Evolutionary conservation across 148 eudicot genomes (phyloP).

Genomic region (Simmondsia chinensis): DNA sequence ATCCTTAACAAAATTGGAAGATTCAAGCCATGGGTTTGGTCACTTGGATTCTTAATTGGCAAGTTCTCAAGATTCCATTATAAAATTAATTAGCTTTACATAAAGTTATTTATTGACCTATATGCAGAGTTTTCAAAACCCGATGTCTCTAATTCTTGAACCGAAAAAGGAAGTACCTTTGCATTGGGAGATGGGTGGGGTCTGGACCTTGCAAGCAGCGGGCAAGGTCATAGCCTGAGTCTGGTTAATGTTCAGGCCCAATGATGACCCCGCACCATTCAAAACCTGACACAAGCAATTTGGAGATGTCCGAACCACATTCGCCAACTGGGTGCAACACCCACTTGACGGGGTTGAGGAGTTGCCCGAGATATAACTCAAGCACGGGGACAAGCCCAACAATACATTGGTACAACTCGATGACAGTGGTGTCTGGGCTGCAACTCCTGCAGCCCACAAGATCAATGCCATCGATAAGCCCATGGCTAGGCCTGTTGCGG

Average conservation of each 20-base stretch:
- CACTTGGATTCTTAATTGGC: no score
- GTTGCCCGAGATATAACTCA: conserved; percentile 29
- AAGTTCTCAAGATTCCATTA: no score
- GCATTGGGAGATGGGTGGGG: conserved; percentile 20
- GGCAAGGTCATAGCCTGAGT: conserved; percentile 29
- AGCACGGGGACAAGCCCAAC: conserved; percentile 29
- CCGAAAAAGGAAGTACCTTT: no score
- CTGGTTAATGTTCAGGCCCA: conserved; percentile 26
- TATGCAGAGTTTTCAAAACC: no score
- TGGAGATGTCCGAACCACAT: conserved; percentile 14
- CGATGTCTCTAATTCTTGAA: no score
- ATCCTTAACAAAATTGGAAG: no score
- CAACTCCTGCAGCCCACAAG: not conserved
- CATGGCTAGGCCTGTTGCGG: not conserved
- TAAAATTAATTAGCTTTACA: no score
- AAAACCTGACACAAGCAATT: conserved; percentile 21
- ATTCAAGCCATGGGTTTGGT: no score
- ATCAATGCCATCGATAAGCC: not conserved
- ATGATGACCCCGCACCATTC: conserved; percentile 15
- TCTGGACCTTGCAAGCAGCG: conserved; percentile 25
- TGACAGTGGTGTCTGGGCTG: conserved; percentile 7
- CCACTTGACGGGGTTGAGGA: conserved; percentile 16
- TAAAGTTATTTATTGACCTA: no score
- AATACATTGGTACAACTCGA: conserved; percentile 13
- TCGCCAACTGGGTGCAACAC: conserved; percentile 23